Evolutionary conservation across 139 green algal species (phyloP), one percentile per base, ranked within the genome.

Genomic region (Monoraphidium neglectum): DNA sequence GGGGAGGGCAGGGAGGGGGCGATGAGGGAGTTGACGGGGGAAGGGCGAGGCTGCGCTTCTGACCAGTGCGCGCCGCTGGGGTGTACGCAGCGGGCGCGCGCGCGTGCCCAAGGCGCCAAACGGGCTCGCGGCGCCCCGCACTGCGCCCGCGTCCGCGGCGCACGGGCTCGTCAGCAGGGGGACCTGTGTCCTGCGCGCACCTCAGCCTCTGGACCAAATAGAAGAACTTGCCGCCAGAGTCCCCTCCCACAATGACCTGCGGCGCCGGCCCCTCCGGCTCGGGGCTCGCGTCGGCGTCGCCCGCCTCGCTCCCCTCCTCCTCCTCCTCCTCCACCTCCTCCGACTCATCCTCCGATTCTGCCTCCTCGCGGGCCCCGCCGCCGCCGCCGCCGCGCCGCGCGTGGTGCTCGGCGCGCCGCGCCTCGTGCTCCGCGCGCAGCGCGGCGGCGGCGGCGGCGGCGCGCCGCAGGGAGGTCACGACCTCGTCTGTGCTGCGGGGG

Each of bases 121-220:
- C 49, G 49, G 15, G 16, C 49, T 26, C 16, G 49, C 49, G n/a
- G n/a, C n/a, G n/a, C n/a, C n/a, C 43, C 8, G 43, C 43, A 51
- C 43, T 12, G 43, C 43, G 43, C 43, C 8, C 43, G 8, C 43
- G 12, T 8, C 43, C 43, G 43, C 43, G 8, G 8, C 43, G 43
- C 43, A 12, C 43, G 43, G 43, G 8, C 43, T 8, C 43, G 8
- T 8, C 43, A 12, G 8, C 43, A 12, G 8, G 8, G 43, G 43
- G 8, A 8, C 43, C 43, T 5, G 16, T 10, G n/a, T 5, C 61
- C 43, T 8, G 1, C 13, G 24, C 72, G 61, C 26, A 78, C 72
- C 62, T 71, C 15, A 78, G 47, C 72, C 64, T 61, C 72, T 78
- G 72, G 49, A 82, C 77, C 77, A 82, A 51, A 61, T 77, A 74